Base-by-base conservation (phyloP, 2,329 filamentous ascomycete genomes). In the Talaromyces sp. region DNA sequence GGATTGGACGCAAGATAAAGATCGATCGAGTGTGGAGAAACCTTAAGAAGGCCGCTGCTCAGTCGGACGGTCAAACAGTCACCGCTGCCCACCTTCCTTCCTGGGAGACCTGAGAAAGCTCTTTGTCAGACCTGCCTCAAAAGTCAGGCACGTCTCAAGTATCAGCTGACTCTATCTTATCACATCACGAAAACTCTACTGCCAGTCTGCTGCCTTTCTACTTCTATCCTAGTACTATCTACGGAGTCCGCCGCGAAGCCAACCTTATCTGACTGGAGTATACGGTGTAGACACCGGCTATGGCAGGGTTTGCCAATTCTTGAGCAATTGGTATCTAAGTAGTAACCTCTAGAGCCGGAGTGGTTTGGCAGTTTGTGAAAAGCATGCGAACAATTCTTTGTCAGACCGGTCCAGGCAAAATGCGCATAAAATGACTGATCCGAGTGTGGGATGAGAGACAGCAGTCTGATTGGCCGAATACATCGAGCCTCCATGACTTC, bases 401-500 rank as follows among this genome's bases (percentile, higher is more conserved):
- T 31, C 25, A 50, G 45, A 6, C 22, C 13, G 13, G 13, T 27
- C 6, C 19, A 22, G 43, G 6, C 17, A 17, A 47, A 47, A 10
- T 22, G 43, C n/a, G 15, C 13, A 31, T 50, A 27, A 31, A 27
- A 27, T 31, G 11, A 3, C 47, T 15, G 45, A 31, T 50, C 43
- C 3, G 37, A 41, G 37, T 41, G 37, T 41, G 37, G 37, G 37
- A 41, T 41, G 37, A 41, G 37, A 41, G 2, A 10, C 5, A 10
- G 37, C 11, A 41, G 5, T 41, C 37, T 41, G 37, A 41, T 63
- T 63, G 39, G 61, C n/a, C 5, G 11, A 57, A 17, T 13, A 15
- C 33, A 17, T 37, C 41, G 35, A 56, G 31, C n/a, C 31, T 43
- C 60, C 60, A 63, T 43, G 61, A 54, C 61, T 62, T 56, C 25